Conservation (phyloP, 768 basidiomycete species). For the Lentinula edodes region DNA sequence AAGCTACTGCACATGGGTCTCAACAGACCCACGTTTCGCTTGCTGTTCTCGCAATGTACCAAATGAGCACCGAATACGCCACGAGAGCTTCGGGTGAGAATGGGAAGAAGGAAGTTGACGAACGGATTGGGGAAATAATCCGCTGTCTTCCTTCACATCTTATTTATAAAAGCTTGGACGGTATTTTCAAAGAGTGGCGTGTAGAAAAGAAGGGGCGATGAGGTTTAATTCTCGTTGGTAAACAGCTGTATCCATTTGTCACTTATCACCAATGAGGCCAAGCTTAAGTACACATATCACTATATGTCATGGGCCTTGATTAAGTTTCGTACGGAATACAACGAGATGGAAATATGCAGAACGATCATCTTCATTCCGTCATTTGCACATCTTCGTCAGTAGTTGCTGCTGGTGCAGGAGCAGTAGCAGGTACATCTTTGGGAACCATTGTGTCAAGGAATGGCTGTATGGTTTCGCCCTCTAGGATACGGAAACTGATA, state of each 20-base stretch:
- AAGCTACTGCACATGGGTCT: constrained; percentile 73
- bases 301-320: too few relatives aligned
- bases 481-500: constrained; percentile 77
- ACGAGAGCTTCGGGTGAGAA: constrained; percentile 60
- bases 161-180: constrained; percentile 88
- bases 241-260: neutral
- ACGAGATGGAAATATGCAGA: neutral
- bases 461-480: constrained; percentile 69
- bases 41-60: constrained; percentile 87
- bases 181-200: constrained; percentile 91
- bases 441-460: constrained; percentile 77
- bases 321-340: neutral
- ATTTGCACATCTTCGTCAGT: constrained; percentile 84
- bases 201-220: constrained; percentile 74
- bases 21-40: constrained; percentile 95
- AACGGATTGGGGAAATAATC: constrained; percentile 83
- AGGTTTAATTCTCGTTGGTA: constrained; percentile 12
- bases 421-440: constrained; percentile 47
- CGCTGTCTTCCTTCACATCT: constrained; percentile 82
- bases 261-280: too few relatives aligned
- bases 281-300: too few relatives aligned
- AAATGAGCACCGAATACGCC: constrained; percentile 80
- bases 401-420: constrained; percentile 28
- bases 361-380: constrained; percentile 36
- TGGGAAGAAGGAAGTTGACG: constrained; percentile 69